Base-by-base conservation (phyloP, 2,329 filamentous ascomycete species). In the Ophiostoma piceae region DNA sequence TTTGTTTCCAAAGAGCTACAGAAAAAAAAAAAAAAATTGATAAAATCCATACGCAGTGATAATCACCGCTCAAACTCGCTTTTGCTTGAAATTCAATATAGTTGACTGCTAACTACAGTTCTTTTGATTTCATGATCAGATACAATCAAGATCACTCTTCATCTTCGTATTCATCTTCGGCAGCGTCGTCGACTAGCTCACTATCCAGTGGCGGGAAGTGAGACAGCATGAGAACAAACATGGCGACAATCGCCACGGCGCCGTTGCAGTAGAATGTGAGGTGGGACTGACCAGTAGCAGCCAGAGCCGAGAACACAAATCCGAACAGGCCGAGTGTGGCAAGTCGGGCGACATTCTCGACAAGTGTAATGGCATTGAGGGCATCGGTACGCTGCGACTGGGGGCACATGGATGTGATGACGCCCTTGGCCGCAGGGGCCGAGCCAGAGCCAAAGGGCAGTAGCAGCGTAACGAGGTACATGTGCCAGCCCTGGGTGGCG, bases 321-420 rank as follows among this genome's bases (percentile, higher is more conserved):
- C 90, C 89, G 73, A 92, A 92, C 0, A 91, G 74, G 0, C 87
- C 87, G 71, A 86, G 87, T 0, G 88, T 92, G 0, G 84, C 80
- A 1, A 92, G 78, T 32, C 85, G 81, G 0, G 88, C 89, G 41
- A 90, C 83, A 73, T 90, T 91, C 75, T 92, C 90, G 0, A 92
- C 85, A 0, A 92, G 79, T 0, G 88, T 90, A 14, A 92, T 87
- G 0, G 87, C 88, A 54, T 88, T 87, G 2, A 92, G 79, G 0
- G 90, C 89, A 74, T 92, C 89, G 0, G 85, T 83, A 0, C 89
- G 82, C 69, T 89, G 84, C 0, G 82, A 82, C 1, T 85, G 81
- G 0, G 87, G 80, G 64, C 88, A 88, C 88, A 92, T 89, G 70
- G 90, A 85, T 0, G 90, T 84, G 71, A 92, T 90, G n/a, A 89